A percentile compares a stretch with the other conserved stretches of the same genome.
Evolutionary conservation across 2,329 filamentous ascomycete species (phyloP).

Genomic region (Exophiala mesophila): DNA sequence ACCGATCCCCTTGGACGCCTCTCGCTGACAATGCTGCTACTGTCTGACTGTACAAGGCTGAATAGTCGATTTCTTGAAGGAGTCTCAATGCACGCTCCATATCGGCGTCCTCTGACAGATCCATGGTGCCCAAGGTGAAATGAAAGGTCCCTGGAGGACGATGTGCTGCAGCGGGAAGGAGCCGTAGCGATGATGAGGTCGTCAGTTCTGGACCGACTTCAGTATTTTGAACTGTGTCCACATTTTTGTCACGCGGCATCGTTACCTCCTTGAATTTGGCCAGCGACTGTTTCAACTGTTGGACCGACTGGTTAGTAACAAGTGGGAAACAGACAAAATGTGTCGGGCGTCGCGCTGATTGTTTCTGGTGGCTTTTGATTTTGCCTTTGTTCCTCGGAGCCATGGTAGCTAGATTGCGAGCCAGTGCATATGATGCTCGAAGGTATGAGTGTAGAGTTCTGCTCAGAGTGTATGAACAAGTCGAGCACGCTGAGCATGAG

Average conservation of each 20-base stretch:
- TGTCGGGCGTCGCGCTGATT: too few relatives aligned
- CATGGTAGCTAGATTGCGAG: too few relatives aligned
- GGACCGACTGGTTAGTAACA: not conserved
- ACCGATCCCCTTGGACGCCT: not conserved
- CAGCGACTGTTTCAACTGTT: slow-evolving; percentile 1
- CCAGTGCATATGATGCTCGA: too few relatives aligned
- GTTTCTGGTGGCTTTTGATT: not conserved
- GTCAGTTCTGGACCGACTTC: too few relatives aligned
- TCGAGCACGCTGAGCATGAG: too few relatives aligned
- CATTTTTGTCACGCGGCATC: not conserved
- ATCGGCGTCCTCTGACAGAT: slow-evolving; percentile 51
- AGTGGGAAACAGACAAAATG: slow-evolving; percentile 1
- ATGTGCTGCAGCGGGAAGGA: slow-evolving; percentile 62
- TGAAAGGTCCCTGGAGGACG: slow-evolving; percentile 77
- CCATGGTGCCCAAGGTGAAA: slow-evolving; percentile 83
- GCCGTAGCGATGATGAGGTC: slow-evolving; percentile 25
- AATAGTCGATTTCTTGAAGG: slow-evolving; percentile 44
- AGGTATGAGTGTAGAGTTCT: too few relatives aligned
- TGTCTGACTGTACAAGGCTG: slow-evolving; percentile 33
- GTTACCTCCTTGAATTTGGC: not conserved
- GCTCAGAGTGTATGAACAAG: too few relatives aligned
- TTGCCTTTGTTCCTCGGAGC: slow-evolving; percentile 3
- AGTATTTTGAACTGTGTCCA: too few relatives aligned
- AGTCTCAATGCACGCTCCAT: slow-evolving; percentile 45
- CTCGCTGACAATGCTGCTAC: slow-evolving; percentile 14